Evolutionary conservation across 2,329 filamentous ascomycete species (phyloP).

Genomic region (Hymenoscyphus salicellus): DNA sequence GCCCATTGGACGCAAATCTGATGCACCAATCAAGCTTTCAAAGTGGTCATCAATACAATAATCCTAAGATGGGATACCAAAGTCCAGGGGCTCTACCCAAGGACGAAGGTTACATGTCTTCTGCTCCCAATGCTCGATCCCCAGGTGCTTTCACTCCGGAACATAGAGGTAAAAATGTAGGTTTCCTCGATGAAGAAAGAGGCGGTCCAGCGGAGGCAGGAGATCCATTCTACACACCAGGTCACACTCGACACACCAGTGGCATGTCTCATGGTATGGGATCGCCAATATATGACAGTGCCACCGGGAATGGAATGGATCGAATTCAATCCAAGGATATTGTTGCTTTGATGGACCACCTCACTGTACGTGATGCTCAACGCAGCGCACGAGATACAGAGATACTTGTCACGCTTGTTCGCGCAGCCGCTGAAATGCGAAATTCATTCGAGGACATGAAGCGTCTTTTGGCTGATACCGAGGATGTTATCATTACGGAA

Average conservation of each 20-base stretch:
- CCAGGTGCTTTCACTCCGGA: constrained; percentile 47
- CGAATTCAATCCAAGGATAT: constrained; percentile 95
- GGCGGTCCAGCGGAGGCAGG: constrained; percentile 47
- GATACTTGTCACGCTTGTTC: constrained; percentile 89
- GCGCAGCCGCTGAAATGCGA: constrained; percentile 93
- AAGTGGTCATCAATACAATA: constrained; percentile 41
- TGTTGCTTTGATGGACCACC: constrained; percentile 94
- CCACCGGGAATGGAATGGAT: constrained; percentile 84
- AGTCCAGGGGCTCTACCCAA: constrained; percentile 59
- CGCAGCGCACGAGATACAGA: constrained; percentile 94
- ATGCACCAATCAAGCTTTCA: constrained; percentile 39
- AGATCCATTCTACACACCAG: constrained; percentile 65
- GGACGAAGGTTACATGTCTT: constrained; percentile 92
- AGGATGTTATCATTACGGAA: constrained; percentile 81
- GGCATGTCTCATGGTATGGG: constrained; percentile 89
- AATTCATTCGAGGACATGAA: constrained; percentile 96
- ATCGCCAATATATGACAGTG: constrained; percentile 85
- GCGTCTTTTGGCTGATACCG: constrained; percentile 83
- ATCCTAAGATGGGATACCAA: constrained; percentile 32
- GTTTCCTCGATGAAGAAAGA: constrained; percentile 52
- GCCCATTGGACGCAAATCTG: constrained; percentile 43
- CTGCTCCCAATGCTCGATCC: constrained; percentile 54
- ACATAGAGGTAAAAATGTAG: constrained; percentile 41
- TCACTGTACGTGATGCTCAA: constrained; percentile 95
- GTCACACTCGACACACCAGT: constrained; percentile 68